Evolutionary conservation across 1,139 yeast species (phyloP), one percentile per base, ranked within the genome.

Genomic region (Magnusiomyces tetraspermus): DNA sequence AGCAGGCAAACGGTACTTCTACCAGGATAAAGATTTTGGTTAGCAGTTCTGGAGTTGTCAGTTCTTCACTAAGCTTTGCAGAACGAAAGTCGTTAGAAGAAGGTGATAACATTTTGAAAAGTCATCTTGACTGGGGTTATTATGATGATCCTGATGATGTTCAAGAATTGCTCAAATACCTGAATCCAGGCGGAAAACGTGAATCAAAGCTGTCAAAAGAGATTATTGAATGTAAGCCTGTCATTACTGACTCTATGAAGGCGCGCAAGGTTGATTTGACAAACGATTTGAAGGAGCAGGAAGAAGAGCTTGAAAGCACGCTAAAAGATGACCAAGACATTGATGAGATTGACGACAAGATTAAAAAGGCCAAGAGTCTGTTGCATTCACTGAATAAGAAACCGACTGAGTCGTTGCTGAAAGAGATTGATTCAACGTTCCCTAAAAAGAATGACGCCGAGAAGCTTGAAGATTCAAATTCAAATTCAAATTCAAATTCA

Each of bases 21-120:
- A 57, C 61, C 24, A 54, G 52, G 2, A 58, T 56, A 4, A 58
- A 46, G 50, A 57, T 56, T 43, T 57, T 59, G 28, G 53, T 61
- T 36, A 67, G 62, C 19, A 60, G 48, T 49, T 62, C 61, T 37
- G 61, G 60, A 3, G 57, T 53, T 5, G 58, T 58, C 26, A 51
- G 58, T 13, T 60, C 59, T 48, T 59, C 60, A 42, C 55, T 58
- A 36, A 57, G 55, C 36, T 46, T 53, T 31, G 54, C 58, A 10
- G 85, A 83, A 63, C 73, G 89, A 46, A 87, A 86, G 64, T 61
- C 77, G 28, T 68, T 82, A 37, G 96, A 86, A 63, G 96, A 86
- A 62, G 71, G 74, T 3, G 80, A 82, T 1, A 77, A 72, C 54
- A 77, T 80, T 13, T 64, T 85, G 37, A 60, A 79, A 23, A 69